Conservation (phyloP, 345 rosid genomes). For the Cardamine occulta region DNA sequence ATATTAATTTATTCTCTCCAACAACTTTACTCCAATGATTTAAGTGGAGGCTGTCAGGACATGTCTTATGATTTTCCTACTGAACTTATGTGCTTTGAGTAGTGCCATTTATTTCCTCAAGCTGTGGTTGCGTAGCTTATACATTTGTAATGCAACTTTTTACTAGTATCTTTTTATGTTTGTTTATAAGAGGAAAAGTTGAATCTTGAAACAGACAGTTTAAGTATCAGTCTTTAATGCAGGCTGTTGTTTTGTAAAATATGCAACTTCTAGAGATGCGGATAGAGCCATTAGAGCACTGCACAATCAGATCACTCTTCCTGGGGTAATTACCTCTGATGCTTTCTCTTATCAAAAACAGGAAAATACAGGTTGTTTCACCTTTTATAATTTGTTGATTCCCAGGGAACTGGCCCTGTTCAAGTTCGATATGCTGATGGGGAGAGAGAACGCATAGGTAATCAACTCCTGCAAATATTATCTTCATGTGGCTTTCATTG, state of each 20-base stretch:
- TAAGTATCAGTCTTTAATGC: constrained; percentile 55
- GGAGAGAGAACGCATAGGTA: constrained; percentile 98
- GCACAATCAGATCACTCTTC: constrained; percentile 87
- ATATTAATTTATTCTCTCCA: constrained; percentile 28
- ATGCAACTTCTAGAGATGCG: constrained; percentile 89
- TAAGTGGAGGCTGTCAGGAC: constrained; percentile 33
- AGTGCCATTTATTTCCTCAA: constrained; percentile 23
- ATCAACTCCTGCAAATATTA: constrained; percentile 22
- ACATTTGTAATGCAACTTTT: constrained; percentile 29
- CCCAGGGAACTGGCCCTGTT: constrained; percentile 89
- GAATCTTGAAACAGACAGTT: constrained; percentile 49
- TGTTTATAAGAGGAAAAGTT: constrained; percentile 32
- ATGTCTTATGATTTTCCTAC: constrained; percentile 14
- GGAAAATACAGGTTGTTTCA: constrained; percentile 21
- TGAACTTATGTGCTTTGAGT: constrained; percentile 18
- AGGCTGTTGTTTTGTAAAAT: constrained; percentile 99
- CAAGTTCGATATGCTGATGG: constrained; percentile 99
- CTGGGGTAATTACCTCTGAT: constrained; percentile 69
- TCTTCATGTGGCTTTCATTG: constrained; percentile 18
- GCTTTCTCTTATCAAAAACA: constrained; percentile 29
- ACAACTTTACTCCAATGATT: constrained; percentile 27
- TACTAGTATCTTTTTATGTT: constrained; percentile 29
- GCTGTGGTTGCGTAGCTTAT: constrained; percentile 13
- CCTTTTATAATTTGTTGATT: constrained; percentile 38
- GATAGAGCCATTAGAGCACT: constrained; percentile 96